Percentiles rank a stretch among this genome's conserved stretches.
phyloP scores from a whole-genome alignment of 1,139 yeast genomes.

The Entelexis paramagnoliae region DNA sequence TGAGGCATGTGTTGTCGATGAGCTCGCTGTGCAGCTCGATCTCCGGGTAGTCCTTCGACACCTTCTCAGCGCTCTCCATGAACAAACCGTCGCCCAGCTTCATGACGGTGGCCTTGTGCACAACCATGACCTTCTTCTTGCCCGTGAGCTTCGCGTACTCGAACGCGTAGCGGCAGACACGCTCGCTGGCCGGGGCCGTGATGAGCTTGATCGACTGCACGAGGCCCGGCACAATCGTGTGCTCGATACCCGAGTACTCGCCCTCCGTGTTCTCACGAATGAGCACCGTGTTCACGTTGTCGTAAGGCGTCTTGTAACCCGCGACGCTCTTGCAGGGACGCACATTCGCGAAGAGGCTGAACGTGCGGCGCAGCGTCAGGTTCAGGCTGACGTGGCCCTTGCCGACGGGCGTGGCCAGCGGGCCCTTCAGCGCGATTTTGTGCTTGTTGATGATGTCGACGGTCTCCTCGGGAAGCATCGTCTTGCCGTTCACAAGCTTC shows the following conservation, averaged over 20 bases:
- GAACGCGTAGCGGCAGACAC: constrained; percentile 91
- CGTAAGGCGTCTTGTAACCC: constrained; percentile 92
- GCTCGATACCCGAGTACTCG: constrained; percentile 98
- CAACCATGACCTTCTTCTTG: constrained; percentile 85
- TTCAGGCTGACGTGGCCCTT: constrained; percentile 97
- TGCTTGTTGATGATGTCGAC: constrained; percentile 86
- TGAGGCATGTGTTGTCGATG: constrained; percentile 90
- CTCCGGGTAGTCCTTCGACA: constrained; percentile 86
- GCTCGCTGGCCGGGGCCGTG: constrained; percentile 91
- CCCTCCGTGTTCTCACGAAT: constrained; percentile 99
- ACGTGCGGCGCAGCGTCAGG: constrained; percentile 93
- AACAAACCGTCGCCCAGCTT: constrained; percentile 96
- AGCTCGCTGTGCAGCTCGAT: constrained; percentile 73
- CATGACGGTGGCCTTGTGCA: constrained; percentile 97
- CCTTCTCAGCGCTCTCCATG: constrained; percentile 80
- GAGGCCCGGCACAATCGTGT: constrained; percentile 94
- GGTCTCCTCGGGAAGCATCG: constrained; percentile 87
- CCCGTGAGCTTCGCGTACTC: constrained; percentile 87
- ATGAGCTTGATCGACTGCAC: constrained; percentile 96
- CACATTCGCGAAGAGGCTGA: constrained; percentile 90
- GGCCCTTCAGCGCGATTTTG: constrained; percentile 94
- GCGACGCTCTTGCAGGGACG: constrained; percentile 92
- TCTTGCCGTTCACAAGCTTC: constrained; percentile 78
- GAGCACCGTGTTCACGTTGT: constrained; percentile 85
- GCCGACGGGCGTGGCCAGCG: constrained; percentile 96